Percentiles rank a stretch among this genome's conserved stretches.
phyloP scores from a whole-genome alignment of 768 basidiomycete genomes.

The Hygrocybe coccinea region DNA sequence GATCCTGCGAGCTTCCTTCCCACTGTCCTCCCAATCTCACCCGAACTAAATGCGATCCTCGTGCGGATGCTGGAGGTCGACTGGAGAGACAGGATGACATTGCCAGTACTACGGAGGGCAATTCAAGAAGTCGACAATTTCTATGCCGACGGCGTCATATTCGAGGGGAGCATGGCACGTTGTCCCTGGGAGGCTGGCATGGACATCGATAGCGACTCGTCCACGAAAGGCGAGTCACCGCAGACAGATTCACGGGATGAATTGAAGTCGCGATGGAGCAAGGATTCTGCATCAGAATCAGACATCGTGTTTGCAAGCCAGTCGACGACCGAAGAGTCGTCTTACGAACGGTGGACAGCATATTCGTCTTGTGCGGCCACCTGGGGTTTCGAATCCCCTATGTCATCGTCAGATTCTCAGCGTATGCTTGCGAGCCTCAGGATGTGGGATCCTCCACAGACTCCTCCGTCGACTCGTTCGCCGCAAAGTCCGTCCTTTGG shows the following conservation, averaged over 20 bases:
- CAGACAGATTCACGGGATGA: slow-evolving; percentile 34
- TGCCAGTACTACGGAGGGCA: slow-evolving; percentile 50
- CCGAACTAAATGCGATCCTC: slow-evolving; percentile 67
- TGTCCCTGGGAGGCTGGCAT: slow-evolving; percentile 74
- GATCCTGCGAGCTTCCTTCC: slow-evolving; percentile 78
- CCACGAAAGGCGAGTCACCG: slow-evolving; percentile 40
- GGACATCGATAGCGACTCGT: slow-evolving; percentile 56
- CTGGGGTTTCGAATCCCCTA: slow-evolving; percentile 51
- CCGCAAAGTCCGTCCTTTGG: slow-evolving; percentile 37
- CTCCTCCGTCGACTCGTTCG: slow-evolving; percentile 51
- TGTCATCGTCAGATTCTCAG: slow-evolving; percentile 41
- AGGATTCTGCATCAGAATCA: slow-evolving; percentile 39
- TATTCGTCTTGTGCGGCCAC: slow-evolving; percentile 47
- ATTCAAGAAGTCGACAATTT: slow-evolving; percentile 57
- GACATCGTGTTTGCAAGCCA: slow-evolving; percentile 44
- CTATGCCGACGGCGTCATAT: slow-evolving; percentile 70
- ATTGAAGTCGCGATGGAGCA: slow-evolving; percentile 57
- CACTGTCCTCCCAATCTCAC: slow-evolving; percentile 76
- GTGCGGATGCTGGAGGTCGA: slow-evolving; percentile 69
- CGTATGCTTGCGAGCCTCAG: slow-evolving; percentile 23
- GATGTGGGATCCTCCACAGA: slow-evolving; percentile 42
- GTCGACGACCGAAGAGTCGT: slow-evolving; percentile 35
- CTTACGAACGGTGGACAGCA: slow-evolving; percentile 38
- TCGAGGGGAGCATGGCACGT: slow-evolving; percentile 76
- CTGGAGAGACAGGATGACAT: slow-evolving; percentile 52